Evolutionary conservation across 345 rosid genomes (phyloP).

Genomic region (Eucalyptus caleyi): DNA sequence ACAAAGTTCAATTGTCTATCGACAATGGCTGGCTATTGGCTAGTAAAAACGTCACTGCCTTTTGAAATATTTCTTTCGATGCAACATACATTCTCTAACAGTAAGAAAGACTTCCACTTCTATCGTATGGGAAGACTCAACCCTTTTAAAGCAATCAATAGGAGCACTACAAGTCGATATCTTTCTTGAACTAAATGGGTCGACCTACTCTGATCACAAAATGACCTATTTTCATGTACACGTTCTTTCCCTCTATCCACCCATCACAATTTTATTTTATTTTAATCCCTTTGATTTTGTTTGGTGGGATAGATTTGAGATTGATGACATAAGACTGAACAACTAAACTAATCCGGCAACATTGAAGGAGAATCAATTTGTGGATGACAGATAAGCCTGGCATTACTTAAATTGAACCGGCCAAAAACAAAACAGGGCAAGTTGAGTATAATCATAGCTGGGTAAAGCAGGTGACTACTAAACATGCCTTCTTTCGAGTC

Average conservation of each 20-base stretch:
- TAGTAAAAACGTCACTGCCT: not conserved
- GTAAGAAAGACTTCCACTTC: accelerated
- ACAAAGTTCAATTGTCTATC: not conserved
- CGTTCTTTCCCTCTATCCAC: not conserved
- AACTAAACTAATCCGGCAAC: not conserved
- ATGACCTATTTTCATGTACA: accelerated
- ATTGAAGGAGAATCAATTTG: not conserved
- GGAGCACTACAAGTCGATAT: not conserved
- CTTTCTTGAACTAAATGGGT: accelerated
- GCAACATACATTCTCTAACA: not conserved
- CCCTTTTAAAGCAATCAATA: not conserved
- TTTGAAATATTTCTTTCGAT: too few relatives aligned
- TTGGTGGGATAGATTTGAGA: not conserved
- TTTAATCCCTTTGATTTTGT: not conserved
- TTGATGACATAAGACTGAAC: not conserved
- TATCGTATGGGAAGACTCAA: accelerated
- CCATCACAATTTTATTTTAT: too few relatives aligned
- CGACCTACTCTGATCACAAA: not conserved
- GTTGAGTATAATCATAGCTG: not conserved
- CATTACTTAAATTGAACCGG: not conserved
- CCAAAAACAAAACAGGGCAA: not conserved
- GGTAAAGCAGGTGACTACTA: not conserved
- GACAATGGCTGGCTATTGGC: accelerated
- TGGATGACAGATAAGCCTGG: not conserved
- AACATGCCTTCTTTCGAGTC: not conserved